A percentile compares a stretch with the other conserved stretches of the same genome.
phyloP scores from a whole-genome alignment of 2,329 filamentous ascomycete genomes.

The Microthyrium microscopicum region DNA sequence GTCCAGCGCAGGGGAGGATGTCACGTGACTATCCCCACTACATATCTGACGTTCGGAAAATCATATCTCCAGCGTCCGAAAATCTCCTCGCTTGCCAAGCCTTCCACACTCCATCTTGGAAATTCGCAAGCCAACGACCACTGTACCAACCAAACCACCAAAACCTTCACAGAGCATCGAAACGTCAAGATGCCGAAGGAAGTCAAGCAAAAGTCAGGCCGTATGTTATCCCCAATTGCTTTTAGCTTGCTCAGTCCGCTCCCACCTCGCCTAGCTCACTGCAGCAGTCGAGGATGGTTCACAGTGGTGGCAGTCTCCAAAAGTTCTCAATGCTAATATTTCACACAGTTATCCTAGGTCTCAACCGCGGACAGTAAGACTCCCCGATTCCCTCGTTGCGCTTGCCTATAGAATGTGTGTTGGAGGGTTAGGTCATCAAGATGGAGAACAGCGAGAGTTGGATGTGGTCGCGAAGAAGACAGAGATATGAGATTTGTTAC shows the following conservation, averaged over 20 bases:
- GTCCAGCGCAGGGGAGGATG: too few relatives aligned
- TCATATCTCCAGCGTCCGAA: too few relatives aligned
- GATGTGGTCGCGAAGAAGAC: too few relatives aligned
- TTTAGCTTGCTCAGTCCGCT: too few relatives aligned
- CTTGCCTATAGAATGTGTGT: constrained; percentile 11
- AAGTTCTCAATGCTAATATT: neutral
- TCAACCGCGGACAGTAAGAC: constrained; percentile 54
- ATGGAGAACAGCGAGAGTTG: too few relatives aligned
- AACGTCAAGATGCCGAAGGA: constrained; percentile 32
- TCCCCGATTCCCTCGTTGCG: constrained; percentile 14
- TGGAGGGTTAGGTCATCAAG: too few relatives aligned
- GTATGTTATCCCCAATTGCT: neutral
- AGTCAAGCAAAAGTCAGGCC: constrained; percentile 35
- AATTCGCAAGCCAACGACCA: neutral
- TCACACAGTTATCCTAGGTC: constrained; percentile 33
- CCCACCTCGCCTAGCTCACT: too few relatives aligned
- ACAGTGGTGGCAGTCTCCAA: neutral
- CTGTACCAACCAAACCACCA: neutral
- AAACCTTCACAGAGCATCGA: neutral
- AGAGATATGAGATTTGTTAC: too few relatives aligned
- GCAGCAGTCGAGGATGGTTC: neutral
- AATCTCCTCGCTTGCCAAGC: neutral
- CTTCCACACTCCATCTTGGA: neutral
- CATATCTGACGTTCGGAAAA: too few relatives aligned
- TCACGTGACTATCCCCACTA: too few relatives aligned